phyloP scores from a whole-genome alignment of 306 rosid genomes.

The Quercus agrifolia region DNA sequence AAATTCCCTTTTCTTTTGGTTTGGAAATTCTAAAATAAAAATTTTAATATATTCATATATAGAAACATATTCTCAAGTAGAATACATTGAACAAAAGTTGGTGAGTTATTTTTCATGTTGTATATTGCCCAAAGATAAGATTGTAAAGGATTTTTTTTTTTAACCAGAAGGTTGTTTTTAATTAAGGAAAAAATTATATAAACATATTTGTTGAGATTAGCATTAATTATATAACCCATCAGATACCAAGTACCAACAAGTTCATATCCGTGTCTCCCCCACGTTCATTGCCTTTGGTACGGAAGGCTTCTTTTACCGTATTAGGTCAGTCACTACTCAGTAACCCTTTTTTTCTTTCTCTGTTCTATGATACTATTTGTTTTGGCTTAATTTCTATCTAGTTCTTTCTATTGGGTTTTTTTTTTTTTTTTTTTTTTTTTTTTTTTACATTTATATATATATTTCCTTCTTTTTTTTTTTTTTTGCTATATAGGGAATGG shows the following conservation, averaged over 20 bases:
- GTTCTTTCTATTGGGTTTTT: not conserved
- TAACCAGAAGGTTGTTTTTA: too few species aligned
- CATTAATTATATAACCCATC: not conserved
- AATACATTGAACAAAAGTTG: too few species aligned
- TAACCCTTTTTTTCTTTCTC: slow-evolving; percentile 34
- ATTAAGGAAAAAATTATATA: too few species aligned
- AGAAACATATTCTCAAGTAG: too few species aligned
- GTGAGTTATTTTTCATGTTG: too few species aligned
- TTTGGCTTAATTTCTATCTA: slow-evolving; percentile 12
- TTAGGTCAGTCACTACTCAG: slow-evolving; percentile 41
- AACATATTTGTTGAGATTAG: too few species aligned
- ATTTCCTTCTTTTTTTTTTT: not conserved
- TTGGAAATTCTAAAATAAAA: too few species aligned
- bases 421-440: not conserved
- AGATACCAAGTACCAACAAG: slow-evolving; percentile 36
- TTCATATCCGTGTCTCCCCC: slow-evolving; percentile 51
- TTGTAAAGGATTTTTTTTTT: too few species aligned
- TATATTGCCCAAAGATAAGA: too few species aligned
- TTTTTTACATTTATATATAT: not conserved
- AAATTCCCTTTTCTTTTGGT: too few species aligned
- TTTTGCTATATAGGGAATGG: slow-evolving; percentile 7
- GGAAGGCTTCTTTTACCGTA: slow-evolving; percentile 38
- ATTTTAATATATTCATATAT: too few species aligned
- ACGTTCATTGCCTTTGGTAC: slow-evolving; percentile 44
- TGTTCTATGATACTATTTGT: slow-evolving; percentile 33